Percentiles rank a stretch among this genome's conserved stretches.
These are phyloP conservation scores for Neoarthrinium moseri DNA, from an alignment of 2,329 filamentous ascomycete species.

Conservation along the genomic window DNA sequence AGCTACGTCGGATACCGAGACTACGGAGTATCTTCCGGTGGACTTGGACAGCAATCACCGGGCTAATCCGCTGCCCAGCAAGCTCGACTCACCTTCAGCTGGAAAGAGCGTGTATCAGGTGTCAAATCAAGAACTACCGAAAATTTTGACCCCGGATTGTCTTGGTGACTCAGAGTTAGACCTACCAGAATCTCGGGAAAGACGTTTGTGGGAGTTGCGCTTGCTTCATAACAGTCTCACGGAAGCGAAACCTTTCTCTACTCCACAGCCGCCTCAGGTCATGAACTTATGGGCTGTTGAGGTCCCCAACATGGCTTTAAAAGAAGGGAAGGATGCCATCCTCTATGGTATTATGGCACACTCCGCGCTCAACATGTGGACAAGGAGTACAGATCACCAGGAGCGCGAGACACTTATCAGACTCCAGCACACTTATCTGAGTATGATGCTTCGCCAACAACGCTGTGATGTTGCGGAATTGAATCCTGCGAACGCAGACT, in stretches of 20 bases:
- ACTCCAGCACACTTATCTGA: slow-evolving; percentile 35
- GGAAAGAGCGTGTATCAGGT: slow-evolving; percentile 9
- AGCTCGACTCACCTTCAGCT: slow-evolving; percentile 9
- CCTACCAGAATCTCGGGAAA: slow-evolving; percentile 31
- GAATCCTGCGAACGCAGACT: slow-evolving; percentile 28
- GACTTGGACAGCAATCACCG: too few relatives aligned
- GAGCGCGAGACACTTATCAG: slow-evolving; percentile 27
- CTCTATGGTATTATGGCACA: slow-evolving; percentile 34
- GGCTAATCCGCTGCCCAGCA: too few relatives aligned
- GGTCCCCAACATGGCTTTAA: slow-evolving; percentile 30
- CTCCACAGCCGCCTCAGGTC: slow-evolving; percentile 16
- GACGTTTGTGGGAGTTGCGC: slow-evolving; percentile 35
- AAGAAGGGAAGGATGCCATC: slow-evolving; percentile 28
- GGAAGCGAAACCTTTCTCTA: slow-evolving; percentile 26
- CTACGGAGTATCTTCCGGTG: too few relatives aligned
- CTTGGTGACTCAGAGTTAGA: slow-evolving; percentile 19
- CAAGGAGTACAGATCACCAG: slow-evolving; percentile 18
- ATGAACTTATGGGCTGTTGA: slow-evolving; percentile 29
- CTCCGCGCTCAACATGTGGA: slow-evolving; percentile 36
- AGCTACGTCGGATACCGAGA: too few relatives aligned
- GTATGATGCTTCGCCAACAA: slow-evolving; percentile 34
- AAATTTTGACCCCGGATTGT: not conserved
- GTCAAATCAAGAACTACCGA: not conserved
- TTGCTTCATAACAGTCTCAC: slow-evolving; percentile 33
- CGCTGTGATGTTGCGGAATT: slow-evolving; percentile 32